phyloP scores from a whole-genome alignment of 352 stramenopile species.

The Thraustotheca clavata region DNA sequence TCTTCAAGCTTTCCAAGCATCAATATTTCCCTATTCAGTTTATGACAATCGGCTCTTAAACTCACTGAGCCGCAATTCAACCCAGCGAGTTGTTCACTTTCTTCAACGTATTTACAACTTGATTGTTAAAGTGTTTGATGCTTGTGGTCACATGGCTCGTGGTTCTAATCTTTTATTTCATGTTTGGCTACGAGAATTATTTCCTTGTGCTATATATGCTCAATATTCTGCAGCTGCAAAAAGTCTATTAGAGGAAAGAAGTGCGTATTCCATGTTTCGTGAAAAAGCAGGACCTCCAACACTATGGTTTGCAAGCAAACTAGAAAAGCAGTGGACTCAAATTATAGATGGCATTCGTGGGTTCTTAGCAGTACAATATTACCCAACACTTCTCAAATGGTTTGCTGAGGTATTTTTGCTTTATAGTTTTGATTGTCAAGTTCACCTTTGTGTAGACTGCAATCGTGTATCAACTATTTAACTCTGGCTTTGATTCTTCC shows the following conservation, averaged over 20 bases:
- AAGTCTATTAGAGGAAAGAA: background rate
- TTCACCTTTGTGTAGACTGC: constrained; percentile 39
- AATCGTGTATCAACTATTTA: constrained; percentile 71
- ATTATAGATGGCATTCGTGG: constrained; percentile 69
- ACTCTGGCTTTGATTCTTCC: constrained; percentile 43
- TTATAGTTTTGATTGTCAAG: background rate
- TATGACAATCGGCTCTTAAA: background rate
- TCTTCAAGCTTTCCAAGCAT: background rate
- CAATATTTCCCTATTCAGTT: background rate
- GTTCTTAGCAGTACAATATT: constrained; percentile 77
- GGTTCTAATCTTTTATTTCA: constrained; percentile 11
- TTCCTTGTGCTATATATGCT: constrained; percentile 7
- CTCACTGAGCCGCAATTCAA: background rate
- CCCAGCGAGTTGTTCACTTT: background rate
- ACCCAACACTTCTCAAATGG: constrained; percentile 73
- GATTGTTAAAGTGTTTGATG: background rate
- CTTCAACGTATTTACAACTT: background rate
- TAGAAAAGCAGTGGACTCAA: constrained; percentile 26
- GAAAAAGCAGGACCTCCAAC: background rate
- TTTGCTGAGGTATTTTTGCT: constrained; percentile 52
- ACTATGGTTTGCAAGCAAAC: constrained; percentile 15
- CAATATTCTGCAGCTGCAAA: background rate
- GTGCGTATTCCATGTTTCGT: constrained; percentile 1
- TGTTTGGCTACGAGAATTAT: constrained; percentile 12
- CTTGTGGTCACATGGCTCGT: background rate